A percentile compares a stretch with the other conserved stretches of the same genome.
phyloP scores from a whole-genome alignment of 257 asterid genomes.

The Rauvolfia tetraphylla region DNA sequence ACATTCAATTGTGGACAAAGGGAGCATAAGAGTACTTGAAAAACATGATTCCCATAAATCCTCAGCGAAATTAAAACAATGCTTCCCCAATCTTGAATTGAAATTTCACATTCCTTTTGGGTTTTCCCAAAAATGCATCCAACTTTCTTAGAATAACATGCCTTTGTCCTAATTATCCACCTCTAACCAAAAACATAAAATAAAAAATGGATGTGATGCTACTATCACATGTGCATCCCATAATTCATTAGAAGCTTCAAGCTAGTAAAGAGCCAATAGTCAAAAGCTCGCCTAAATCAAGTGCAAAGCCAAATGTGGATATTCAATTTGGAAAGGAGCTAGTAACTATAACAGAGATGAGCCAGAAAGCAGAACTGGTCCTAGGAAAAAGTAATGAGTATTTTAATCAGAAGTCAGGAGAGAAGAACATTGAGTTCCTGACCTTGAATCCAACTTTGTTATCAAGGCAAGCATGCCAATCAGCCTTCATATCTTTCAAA shows the following conservation, averaged over 20 bases:
- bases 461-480: slow-evolving; percentile 93
- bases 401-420: slow-evolving; percentile 10
- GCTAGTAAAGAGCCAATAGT: background rate
- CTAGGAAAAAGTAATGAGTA: slow-evolving; percentile 5
- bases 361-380: background rate
- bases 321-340: background rate
- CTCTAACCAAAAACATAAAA: background rate
- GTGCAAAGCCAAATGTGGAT: background rate
- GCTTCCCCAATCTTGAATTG: background rate
- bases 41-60: background rate
- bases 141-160: background rate
- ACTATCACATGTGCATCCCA: background rate
- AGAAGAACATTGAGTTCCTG: slow-evolving; percentile 21
- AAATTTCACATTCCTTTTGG: background rate
- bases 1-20: too few species aligned
- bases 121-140: background rate
- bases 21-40: background rate
- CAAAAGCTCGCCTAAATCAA: background rate
- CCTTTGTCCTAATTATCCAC: background rate
- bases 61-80: background rate
- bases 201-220: background rate
- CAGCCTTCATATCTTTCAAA: slow-evolving; percentile 83
- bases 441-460: slow-evolving; percentile 95
- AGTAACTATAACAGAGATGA: background rate
- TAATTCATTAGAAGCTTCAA: background rate